These are phyloP conservation scores for Aureobasidium melanogenum DNA, from an alignment of 2,329 filamentous ascomycete genomes.

Conservation along the genomic window DNA sequence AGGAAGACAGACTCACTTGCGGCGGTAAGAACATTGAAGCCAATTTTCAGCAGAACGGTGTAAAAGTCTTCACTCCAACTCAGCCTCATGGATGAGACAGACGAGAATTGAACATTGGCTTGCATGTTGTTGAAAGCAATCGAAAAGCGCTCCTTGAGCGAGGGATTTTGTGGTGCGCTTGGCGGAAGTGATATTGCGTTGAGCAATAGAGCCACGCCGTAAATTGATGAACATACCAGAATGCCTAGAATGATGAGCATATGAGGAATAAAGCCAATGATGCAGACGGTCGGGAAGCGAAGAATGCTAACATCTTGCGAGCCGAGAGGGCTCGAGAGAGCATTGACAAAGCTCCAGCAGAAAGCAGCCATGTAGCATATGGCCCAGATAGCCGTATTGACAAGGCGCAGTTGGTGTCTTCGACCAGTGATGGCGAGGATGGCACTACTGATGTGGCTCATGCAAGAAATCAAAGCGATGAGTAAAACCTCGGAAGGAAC, in stretches of 20 bases:
- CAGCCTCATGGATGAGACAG: constrained; percentile 55
- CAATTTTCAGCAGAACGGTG: constrained; percentile 74
- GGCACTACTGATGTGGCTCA: constrained; percentile 83
- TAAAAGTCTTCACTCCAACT: constrained; percentile 93
- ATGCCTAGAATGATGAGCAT: constrained; percentile 80
- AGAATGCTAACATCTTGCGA: constrained; percentile 56
- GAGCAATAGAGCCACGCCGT: constrained; percentile 64
- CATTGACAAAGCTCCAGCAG: constrained; percentile 58
- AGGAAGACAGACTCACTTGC: constrained; percentile 94
- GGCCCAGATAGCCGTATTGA: constrained; percentile 85
- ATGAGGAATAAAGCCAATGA: constrained; percentile 91
- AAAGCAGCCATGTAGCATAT: constrained; percentile 83
- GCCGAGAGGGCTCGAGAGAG: constrained; percentile 36
- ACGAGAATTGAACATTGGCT: constrained; percentile 76
- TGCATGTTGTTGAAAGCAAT: constrained; percentile 83
- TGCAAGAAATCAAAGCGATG: constrained; percentile 76
- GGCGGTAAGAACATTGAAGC: constrained; percentile 82
- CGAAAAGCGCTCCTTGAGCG: constrained; percentile 51
- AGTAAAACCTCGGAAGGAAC: constrained; percentile 82
- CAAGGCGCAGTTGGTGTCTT: constrained; percentile 68
- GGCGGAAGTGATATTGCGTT: constrained; percentile 60
- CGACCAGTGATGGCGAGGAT: constrained; percentile 70
- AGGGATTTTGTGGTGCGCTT: constrained; percentile 35
- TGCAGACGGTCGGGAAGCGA: constrained; percentile 86
- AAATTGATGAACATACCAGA: constrained; percentile 64